Evolutionary conservation across 2,329 filamentous ascomycete species (phyloP), one percentile per base, ranked within the genome.

Genomic region (Sclerotinia glacialis): DNA sequence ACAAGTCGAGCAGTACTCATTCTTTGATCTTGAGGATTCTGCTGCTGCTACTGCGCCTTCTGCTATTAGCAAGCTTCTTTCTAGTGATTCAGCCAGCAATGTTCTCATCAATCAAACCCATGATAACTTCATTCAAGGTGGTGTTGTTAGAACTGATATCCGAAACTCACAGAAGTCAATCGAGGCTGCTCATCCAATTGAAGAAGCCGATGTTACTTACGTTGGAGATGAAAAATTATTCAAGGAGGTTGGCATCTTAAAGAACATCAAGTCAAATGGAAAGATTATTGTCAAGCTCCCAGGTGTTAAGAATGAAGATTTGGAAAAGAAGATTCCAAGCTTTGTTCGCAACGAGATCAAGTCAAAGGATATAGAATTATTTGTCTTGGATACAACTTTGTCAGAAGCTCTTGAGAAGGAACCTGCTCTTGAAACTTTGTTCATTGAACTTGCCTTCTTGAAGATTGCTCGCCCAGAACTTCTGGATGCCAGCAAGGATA

Each of bases 21-120:
- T 99, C 84, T 98, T 93, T 93, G 91, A 97, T 72, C 77, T 91
- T 50, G 94, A 97, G 75, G 85, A 88, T 77, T 93, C 93, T 37
- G 79, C 82, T 1, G 85, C 89, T 62, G 83, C 84, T 62, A 82
- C 82, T 67, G 88, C 92, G 1, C 89, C 92, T 14, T 79, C 85
- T 28, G 85, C 81, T 47, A 76, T 89, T 37, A 83, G 84, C 69
- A 81, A 79, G 67, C 76, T 87, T 16, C 85, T 82, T 82, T 94
- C 88, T 83, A 88, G 89, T 82, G 93, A 85, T 78, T 91, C 80
- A 78, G 90, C 80, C 78, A 83, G 74, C 74, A 86, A 88, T 71
- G 79, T 89, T 70, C 83, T 85, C 66, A 74, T 87, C 47, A 87
- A 81, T 85, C 89, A 81, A 79, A 84, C 75, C 74, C 88, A 81